Evolutionary conservation across 2,329 filamentous ascomycete genomes (phyloP), one percentile per base, ranked within the genome.

Genomic region (Fusarium robinianum): DNA sequence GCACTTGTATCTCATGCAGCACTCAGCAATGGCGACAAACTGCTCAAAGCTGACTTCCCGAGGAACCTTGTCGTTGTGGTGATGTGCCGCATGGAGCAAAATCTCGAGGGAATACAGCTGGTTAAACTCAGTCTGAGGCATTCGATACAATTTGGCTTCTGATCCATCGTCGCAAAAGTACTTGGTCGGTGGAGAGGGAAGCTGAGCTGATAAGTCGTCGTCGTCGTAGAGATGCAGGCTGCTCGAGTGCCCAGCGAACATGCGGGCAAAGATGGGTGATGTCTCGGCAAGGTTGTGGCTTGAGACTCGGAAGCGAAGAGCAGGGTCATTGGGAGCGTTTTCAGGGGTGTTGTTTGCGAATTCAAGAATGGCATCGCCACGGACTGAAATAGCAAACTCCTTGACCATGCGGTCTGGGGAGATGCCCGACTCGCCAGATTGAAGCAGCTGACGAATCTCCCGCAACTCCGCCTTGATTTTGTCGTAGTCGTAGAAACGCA

Each of bases 1-100:
- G 61, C 77, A 75, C 40, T 68, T 73, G 51, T 79, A 80, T 21
- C 69, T 67, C 50, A 77, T 63, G 34, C 69, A 79, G 12, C 70
- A 73, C 44, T 78, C 72, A 0, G 77, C 75, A 37, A 80, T 70
- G 16, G 75, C 74, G 8, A 79, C 73, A 45, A 80, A 78, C 32
- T 72, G 68, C 15, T 71, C 66, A 44, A 79, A 79, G 1, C 61
- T 63, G 5, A 79, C 67, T 6, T 73, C 68, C 6, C 70, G 65
- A 0, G 77, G 76, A 5, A 80, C 63, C 39, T 67, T 63, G 6
- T 72, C 65, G 31, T 69, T 70, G 42, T 77, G 76, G 65, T 74
- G 69, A 50, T 79, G 76, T 1, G 76, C 76, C 3, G 77, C 78
- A 42, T 78, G 70, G 3, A 80, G 62, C 1, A 80, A 50, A 2